Conservation (phyloP, 225 moss, liverwort and hornwort species). For the Pseudoscleropodium purum region DNA sequence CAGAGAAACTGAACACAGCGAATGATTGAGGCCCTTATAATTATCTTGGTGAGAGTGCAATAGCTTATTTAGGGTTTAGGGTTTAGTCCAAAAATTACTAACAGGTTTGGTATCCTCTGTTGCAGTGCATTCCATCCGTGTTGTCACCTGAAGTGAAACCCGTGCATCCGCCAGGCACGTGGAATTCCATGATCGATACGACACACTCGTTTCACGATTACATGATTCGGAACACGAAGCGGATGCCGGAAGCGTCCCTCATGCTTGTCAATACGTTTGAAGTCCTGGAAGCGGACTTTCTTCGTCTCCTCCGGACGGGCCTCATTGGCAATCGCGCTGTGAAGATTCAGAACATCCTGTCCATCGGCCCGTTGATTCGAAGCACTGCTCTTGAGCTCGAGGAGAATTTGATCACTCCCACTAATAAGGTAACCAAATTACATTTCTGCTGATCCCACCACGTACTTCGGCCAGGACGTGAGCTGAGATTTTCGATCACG, state of each 20-base stretch:
- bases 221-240: constrained; percentile 13
- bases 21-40: not conserved
- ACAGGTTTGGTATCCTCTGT: not conserved
- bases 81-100: not conserved
- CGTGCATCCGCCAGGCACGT: constrained; percentile 7
- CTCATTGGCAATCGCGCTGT: constrained; percentile 12
- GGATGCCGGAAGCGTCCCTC: constrained; percentile 10
- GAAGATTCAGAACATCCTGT: constrained; percentile 1
- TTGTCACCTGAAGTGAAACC: constrained; percentile 9
- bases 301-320: not conserved
- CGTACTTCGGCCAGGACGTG: not conserved
- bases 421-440: not conserved
- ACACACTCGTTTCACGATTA: constrained; percentile 12
- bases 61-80: not conserved
- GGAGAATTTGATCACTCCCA: not conserved
- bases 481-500: not conserved
- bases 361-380: constrained; percentile 27
- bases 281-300: constrained; percentile 8
- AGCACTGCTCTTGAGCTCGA: not conserved
- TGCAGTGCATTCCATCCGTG: constrained; percentile 10
- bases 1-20: not conserved
- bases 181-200: constrained; percentile 11
- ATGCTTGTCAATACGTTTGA: constrained; percentile 43
- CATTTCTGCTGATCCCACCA: not conserved
- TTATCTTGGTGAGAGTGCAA: not conserved